Base-by-base conservation (phyloP, 345 rosid species). In the Lumnitzera littorea region DNA sequence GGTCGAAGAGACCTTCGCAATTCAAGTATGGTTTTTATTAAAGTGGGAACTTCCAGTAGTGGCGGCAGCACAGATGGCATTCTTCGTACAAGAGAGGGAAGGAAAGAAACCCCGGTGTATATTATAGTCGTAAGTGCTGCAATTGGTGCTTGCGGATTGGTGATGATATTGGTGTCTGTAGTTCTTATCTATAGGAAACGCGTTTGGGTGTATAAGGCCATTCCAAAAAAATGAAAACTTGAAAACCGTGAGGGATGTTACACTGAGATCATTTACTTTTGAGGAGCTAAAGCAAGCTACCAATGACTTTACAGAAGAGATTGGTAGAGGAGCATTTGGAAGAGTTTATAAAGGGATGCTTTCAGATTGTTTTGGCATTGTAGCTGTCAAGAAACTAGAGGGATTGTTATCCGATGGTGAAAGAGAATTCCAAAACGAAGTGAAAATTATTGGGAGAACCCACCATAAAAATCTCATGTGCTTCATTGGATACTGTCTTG, bases 321-420 rank as follows among this genome's bases (percentile, higher is more conserved):
- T 75, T 15, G 79, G 79, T n/a, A 67, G 49, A 43, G 72, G 73
- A 24, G 60, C 79, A 4, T 74, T 70, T 17, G 66, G 62, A 2
- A 56, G 31, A 31, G 71, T 62, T 6, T 55, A 56, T 24, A 61
- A n/a, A n/a, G 61, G 65, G 17, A 50, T 43, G 10, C 46, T 55
- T 65, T 24, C 17, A 24, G 17, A 43, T 20, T 17, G 63, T n/a
- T 48, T 11, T 46, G 60, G 5, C 11, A 14, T 4, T 14, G 70
- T 66, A 4, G 70, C 70, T 2, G 70, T 66, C 11, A 66, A 66
- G 70, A 59, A 20, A 51, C 64, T 76, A 1, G 56, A 68, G 2
- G 31, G 55, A 8, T 13, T 68, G 43, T 31, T 58, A 48, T 10
- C 24, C 0, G 51, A 71, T 13, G 70, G 51, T 12, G 66, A 71